Evolutionary conservation across 73 alveolate species (phyloP), one percentile per base, ranked within the genome.

Genomic region (Paramecium pentaurelia): DNA sequence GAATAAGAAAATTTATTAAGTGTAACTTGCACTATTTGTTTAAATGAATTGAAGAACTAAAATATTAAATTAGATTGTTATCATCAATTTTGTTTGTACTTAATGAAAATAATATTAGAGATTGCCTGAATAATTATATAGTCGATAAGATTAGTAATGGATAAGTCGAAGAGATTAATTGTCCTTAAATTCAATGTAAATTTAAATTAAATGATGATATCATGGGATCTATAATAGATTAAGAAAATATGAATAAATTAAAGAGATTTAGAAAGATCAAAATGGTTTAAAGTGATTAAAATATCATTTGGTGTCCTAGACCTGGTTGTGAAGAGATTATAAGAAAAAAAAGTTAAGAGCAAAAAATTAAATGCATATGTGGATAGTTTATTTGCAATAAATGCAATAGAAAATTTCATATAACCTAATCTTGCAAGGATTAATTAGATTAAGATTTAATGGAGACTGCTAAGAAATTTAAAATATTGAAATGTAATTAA

Each of bases 321-420:
- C 94, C 95, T 8, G 94, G 95, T 18, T 95, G 98, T 88, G 97
- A 95, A n/a, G 58, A 60, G 49, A 5, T 71, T 40, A 25, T 64
- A 12, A 64, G 27, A 22, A 22, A 22, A 94, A 93, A 36, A 94
- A 47, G 58, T 96, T 94, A 18, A 40, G 71, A 54, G 86, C 51
- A 22, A 60, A 93, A 58, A 73, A 36, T 34, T 8, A 38, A 51
- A 16, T 95, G 97, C 27, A 47, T 37, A 11, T 95, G 98, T 90
- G 94, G 94, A 20, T 16, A 85, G 49, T 12, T 51, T 9, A 64
- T 95, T 10, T 95, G 98, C 54, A 59, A 86, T 34, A 20, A 88
- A n/a, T 95, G 98, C 58, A 95, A 95, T 9, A 88, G 86, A 28
- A 75, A 71, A 27, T 94, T 71, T 70, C 98, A 95, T 77, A 64